Evolutionary conservation across 176 grass and related monocot species (phyloP).

Genomic region (Phoenix dactylifera): DNA sequence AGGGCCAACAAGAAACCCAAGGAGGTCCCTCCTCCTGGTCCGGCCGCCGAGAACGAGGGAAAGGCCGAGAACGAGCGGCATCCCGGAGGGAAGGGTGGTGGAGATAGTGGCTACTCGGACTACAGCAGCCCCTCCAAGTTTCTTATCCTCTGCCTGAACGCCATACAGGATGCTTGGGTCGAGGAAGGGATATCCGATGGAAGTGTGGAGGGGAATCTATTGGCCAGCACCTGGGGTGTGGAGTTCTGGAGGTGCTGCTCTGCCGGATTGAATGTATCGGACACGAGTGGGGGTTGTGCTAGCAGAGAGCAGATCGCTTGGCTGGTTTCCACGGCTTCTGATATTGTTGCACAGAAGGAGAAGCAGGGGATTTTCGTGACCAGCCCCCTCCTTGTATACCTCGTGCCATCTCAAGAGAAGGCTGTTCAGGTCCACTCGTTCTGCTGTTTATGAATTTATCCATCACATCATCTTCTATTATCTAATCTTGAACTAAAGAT

Average conservation of each 20-base stretch:
- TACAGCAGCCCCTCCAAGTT: constrained; percentile 68
- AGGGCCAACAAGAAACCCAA: neutral
- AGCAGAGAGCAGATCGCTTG: constrained; percentile 63
- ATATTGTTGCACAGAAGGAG: constrained; percentile 74
- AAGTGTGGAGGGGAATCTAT: constrained; percentile 26
- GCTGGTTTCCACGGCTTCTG: constrained; percentile 62
- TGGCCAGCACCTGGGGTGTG: constrained; percentile 56
- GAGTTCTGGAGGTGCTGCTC: constrained; percentile 80
- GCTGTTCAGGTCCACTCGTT: constrained; percentile 32
- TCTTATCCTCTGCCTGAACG: constrained; percentile 71
- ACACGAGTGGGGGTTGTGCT: constrained; percentile 42
- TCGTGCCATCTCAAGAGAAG: constrained; percentile 67
- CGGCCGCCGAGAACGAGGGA: constrained; percentile 12
- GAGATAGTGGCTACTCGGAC: neutral
- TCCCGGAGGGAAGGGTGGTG: constrained; percentile 16
- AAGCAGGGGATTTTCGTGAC: constrained; percentile 50
- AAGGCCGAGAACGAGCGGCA: neutral
- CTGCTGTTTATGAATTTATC: neutral
- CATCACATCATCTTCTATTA: no score
- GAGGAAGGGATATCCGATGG: constrained; percentile 12
- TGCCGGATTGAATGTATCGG: constrained; percentile 35
- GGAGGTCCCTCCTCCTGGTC: neutral
- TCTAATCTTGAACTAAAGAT: no score
- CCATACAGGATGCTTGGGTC: constrained; percentile 52
- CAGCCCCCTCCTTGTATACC: constrained; percentile 64